phyloP scores from a whole-genome alignment of 1,139 yeast genomes.

The Hyphopichia pseudoburtonii region DNA sequence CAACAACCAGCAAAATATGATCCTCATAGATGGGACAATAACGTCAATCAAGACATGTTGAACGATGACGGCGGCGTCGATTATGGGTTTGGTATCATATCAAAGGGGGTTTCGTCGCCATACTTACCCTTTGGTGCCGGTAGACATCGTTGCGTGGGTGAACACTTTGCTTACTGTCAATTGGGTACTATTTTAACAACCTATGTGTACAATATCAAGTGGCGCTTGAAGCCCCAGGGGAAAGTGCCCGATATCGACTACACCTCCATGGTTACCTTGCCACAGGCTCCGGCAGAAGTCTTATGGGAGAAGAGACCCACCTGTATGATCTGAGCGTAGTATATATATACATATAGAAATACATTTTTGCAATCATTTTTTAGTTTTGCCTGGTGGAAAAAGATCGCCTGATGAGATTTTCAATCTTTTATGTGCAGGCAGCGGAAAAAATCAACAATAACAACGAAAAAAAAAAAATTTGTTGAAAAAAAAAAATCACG shows the following conservation, averaged over 20 bases:
- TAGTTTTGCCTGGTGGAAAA: too few relatives aligned
- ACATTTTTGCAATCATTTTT: neutral
- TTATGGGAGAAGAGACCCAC: slow-evolving; percentile 67
- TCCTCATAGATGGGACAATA: slow-evolving; percentile 87
- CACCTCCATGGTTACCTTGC: slow-evolving; percentile 92
- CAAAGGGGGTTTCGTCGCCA: slow-evolving; percentile 94
- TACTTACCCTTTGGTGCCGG: slow-evolving; percentile 99
- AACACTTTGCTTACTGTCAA: slow-evolving; percentile 95
- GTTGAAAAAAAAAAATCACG: too few relatives aligned
- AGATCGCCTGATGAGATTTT: too few relatives aligned
- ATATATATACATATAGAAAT: neutral
- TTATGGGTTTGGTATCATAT: slow-evolving; percentile 92
- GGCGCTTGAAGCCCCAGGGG: slow-evolving; percentile 62
- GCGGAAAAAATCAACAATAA: too few relatives aligned
- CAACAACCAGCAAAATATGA: slow-evolving; percentile 68
- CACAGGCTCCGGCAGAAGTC: slow-evolving; percentile 74
- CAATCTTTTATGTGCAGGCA: too few relatives aligned
- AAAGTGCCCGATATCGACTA: slow-evolving; percentile 78
- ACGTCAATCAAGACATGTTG: slow-evolving; percentile 28
- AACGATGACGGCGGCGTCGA: slow-evolving; percentile 66
- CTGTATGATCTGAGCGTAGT: slow-evolving; percentile 1
- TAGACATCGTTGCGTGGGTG: slow-evolving; percentile 99
- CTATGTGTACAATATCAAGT: slow-evolving; percentile 71
- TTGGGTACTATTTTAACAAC: slow-evolving; percentile 82
- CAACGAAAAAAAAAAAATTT: too few relatives aligned